Evolutionary conservation across 176 grass and related monocot genomes (phyloP), one percentile per base, ranked within the genome.

Genomic region (Otatea glauca): DNA sequence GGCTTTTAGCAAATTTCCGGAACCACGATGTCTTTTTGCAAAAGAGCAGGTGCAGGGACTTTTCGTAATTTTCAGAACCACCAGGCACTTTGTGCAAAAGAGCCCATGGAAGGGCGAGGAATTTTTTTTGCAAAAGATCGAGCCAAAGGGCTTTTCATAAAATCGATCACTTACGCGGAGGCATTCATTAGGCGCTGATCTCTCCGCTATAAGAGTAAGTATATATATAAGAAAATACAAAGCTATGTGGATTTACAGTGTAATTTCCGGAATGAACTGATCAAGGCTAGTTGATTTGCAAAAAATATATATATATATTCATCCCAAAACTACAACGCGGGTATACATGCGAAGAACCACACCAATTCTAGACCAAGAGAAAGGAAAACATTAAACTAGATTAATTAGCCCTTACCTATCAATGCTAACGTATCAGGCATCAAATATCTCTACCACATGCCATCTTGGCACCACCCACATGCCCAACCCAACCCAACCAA

Each of bases 381-480:
- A 16, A 21, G 25, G 24, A 17, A 15, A 21, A 29, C 16, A 71
- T 14, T 65, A 72, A 86, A 86, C 43, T 65, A 66, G 21, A n/a
- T n/a, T n/a, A n/a, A n/a, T n/a, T 44, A 55, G 8, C 23, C 45
- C 70, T 87, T 87, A 74, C 35, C 85, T 82, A 41, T 74, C 43
- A 44, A 61, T 67, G 49, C 45, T 84, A 85, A 80, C 87, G 84
- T 38, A 73, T 61, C 37, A 23, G 75, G 68, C 69, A 84, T 55
- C 87, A 89, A 80, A 89, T 79, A 80, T 80, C 81, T 75, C 27
- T 61, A 75, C 60, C 85, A 89, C 87, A 89, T 84, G 81, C 35
- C 81, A 84, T 84, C 81, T 84, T 72, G 69, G 69, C 29, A 48
- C 68, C 49, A 59, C 60, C 75, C 81, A 89, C 75, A 89, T 84